Base-by-base conservation (phyloP, 768 basidiomycete genomes). In the Panus rudis region DNA sequence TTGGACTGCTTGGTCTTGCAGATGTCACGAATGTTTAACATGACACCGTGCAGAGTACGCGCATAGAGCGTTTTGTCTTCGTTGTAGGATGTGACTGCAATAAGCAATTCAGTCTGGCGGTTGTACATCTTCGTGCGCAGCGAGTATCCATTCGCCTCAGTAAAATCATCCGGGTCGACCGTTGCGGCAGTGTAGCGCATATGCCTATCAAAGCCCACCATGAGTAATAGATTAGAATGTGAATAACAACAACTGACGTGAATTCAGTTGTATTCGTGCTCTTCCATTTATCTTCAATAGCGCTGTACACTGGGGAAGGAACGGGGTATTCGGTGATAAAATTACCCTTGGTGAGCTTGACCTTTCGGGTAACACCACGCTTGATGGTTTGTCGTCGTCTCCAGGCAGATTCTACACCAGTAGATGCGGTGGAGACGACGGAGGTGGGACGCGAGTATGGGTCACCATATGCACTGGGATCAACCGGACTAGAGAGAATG, bases 11-110 rank as follows among this genome's bases (percentile, higher is more conserved):
- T 93, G 31, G 90, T 92, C 66, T 86, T 92, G 76, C 92, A 93
- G 52, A 97, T 97, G 55, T 98, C 87, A 51, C 93, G 86, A 48
- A 98, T 94, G 64, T 99, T 98, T 49, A 94, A 64, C 93, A 97
- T 97, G 55, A 97, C 84, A 50, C 89, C 89, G 57, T 97, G 94
- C 30, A 98, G 71, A 0, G 94, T 97, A 51, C 86, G 82, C 21
- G 88, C 79, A 57, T 91, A 89, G n/a, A 91, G 76, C 5, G 79
- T 82, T 70, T 91, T 92, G 75, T 92, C 88, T 62, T 92, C 90
- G 50, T 92, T 91, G 68, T 91, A 92, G 3, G 84, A 89, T 5
- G 91, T 96, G 50, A 97, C 88, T 8, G 92, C 93, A 54, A 98
- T 94, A 20, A 97, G 75, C 6, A 98, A 62, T 51, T 98, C 94